Base-by-base conservation (phyloP, 129 eudicot genomes). In the Escallonia rubra region DNA sequence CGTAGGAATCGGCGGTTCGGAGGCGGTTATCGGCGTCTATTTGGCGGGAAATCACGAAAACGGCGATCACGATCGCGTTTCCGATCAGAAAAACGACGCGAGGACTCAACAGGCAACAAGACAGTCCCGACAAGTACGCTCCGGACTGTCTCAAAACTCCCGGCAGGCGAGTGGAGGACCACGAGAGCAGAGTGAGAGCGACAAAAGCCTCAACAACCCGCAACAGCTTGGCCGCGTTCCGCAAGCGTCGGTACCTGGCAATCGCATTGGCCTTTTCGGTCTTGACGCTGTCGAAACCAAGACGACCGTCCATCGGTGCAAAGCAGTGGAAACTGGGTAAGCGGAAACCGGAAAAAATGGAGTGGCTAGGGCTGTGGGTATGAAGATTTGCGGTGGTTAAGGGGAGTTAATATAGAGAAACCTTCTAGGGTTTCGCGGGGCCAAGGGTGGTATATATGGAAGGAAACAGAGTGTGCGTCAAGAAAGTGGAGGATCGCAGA, bases 81-180 rank as follows among this genome's bases (percentile, higher is more conserved):
- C 96, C 93, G 88, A 91, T 64, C 2, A 91, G 78, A 68, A 91
- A 91, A 51, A 79, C 87, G 3, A 91, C 79, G 77, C 77, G 96
- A 72, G 84, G 90, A 66, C 83, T 87, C 70, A 80, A 23, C 2
- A 87, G 6, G 47, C 66, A 75, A 49, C 57, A 53, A 1, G 73
- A 76, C 55, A 73, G 13, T 40, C 64, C 65, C 55, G 69, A 61
- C 2, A 83, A 5, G 64, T 55, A 79, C 53, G 55, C 70, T 53
- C 73, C 75, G 68, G 71, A 60, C 15, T 68, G 16, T 63, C 63
- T 65, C 10, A 79, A 2, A 5, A 46, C 56, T 8, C 71, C 44
- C 40, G 96, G 83, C 4, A 87, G 65, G 7, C 83, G 77, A 3
- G 87, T 67, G 61, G 96, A 78, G 7, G 87, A 82, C 90, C 93